Percentiles rank a stretch among this genome's conserved stretches.
Evolutionary conservation across 495 filamentous ascomycete species (phyloP).

Genomic region (Penicillium paxilli): DNA sequence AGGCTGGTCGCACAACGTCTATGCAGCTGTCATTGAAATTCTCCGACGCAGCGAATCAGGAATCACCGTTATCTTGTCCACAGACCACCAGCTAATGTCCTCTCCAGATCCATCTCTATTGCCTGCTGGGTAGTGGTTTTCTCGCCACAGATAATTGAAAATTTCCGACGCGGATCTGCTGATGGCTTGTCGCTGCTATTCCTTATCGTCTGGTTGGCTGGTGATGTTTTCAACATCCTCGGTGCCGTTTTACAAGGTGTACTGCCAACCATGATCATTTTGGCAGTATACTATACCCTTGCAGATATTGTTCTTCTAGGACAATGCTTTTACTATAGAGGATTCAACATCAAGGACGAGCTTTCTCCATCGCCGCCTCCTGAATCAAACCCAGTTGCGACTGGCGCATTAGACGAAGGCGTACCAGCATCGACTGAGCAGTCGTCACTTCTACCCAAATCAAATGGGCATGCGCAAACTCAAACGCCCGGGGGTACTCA

Average conservation of each 20-base stretch:
- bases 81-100: not conserved
- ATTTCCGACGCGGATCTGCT: conserved; percentile 82
- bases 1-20: not conserved
- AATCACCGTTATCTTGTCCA: not conserved
- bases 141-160: conserved; percentile 94
- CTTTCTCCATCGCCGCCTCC: conserved; percentile 23
- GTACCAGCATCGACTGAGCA: conserved; percentile 29
- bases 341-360: conserved; percentile 69
- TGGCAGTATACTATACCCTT: conserved; percentile 93
- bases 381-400: conserved; percentile 3
- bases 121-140: conserved; percentile 98
- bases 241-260: conserved; percentile 92
- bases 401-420: conserved; percentile 11
- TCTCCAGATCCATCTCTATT: conserved; percentile 80
- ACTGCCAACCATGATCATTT: conserved; percentile 92
- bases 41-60: not conserved
- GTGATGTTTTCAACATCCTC: conserved; percentile 96
- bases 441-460: conserved; percentile 31
- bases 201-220: conserved; percentile 84
- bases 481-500: conserved; percentile 5
- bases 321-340: conserved; percentile 94
- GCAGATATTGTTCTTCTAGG: conserved; percentile 84
- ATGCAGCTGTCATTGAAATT: not conserved
- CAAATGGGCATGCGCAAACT: conserved; percentile 19
- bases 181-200: conserved; percentile 90